A percentile compares a stretch with the other conserved stretches of the same genome.
Conservation (phyloP, 768 basidiomycete genomes). For the Mycena crocata region DNA sequence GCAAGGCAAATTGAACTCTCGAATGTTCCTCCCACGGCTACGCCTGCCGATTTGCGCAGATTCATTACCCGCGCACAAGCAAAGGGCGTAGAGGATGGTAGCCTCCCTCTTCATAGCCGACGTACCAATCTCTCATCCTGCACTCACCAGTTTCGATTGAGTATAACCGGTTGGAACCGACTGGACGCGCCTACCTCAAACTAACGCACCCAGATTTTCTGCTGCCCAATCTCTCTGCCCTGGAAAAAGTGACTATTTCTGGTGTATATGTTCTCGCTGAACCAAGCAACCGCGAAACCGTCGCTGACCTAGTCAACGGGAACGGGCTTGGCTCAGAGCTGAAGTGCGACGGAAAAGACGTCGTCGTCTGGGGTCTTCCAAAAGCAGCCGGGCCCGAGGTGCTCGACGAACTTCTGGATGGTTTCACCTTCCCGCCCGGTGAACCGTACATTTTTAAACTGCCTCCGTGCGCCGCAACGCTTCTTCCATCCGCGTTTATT, state of each 20-base stretch:
- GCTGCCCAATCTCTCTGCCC: conserved; percentile 51
- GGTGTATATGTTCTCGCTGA: conserved; percentile 55
- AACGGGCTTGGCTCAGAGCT: conserved; percentile 23
- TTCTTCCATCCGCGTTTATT: neutral
- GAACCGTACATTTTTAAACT: conserved; percentile 61
- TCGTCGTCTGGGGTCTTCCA: conserved; percentile 73
- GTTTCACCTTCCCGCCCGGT: conserved; percentile 52
- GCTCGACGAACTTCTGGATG: conserved; percentile 55
- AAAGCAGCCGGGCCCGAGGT: conserved; percentile 51
- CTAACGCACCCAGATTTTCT: conserved; percentile 61
- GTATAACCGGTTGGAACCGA: conserved; percentile 71
- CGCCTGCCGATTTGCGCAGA: conserved; percentile 67
- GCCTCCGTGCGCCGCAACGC: conserved; percentile 59
- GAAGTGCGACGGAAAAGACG: conserved; percentile 59
- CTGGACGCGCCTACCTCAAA: conserved; percentile 68
- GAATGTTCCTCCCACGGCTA: conserved; percentile 62
- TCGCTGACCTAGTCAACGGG: conserved; percentile 28
- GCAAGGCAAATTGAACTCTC: conserved; percentile 59
- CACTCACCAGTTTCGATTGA: conserved; percentile 62
- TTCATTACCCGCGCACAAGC: conserved; percentile 54
- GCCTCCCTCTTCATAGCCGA: neutral
- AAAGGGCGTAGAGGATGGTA: conserved; percentile 61
- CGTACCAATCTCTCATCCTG: neutral
- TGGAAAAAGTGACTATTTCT: conserved; percentile 58
- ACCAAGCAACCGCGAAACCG: conserved; percentile 30